phyloP scores from a whole-genome alignment of 805 yeast species.

The Candida insectalens region DNA sequence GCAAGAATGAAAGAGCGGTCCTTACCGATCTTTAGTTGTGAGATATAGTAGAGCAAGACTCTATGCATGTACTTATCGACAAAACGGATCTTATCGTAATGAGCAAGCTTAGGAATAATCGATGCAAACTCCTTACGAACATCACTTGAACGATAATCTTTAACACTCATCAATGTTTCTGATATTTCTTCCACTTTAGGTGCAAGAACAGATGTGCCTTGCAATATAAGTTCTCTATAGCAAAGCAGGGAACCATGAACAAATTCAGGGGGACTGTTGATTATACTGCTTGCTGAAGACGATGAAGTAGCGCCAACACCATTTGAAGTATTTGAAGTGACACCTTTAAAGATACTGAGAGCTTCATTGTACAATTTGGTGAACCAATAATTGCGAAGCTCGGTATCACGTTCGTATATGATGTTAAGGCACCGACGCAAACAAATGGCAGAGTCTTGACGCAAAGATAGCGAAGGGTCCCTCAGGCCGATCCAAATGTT shows the following conservation, averaged over 20 bases:
- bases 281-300: conserved; percentile 2
- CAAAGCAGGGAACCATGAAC: conserved; percentile 85
- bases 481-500: conserved; percentile 83
- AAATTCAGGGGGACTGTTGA: conserved; percentile 40
- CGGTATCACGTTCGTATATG: conserved; percentile 67
- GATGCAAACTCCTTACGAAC: conserved; percentile 80
- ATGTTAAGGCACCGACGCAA: conserved; percentile 71
- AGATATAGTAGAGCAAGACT: conserved; percentile 65
- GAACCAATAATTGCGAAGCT: conserved; percentile 68
- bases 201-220: conserved; percentile 64
- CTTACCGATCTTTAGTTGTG: conserved; percentile 60
- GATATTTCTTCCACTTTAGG: conserved; percentile 69
- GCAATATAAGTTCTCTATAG: conserved; percentile 64
- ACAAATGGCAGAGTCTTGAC: conserved; percentile 79
- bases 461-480: conserved; percentile 63
- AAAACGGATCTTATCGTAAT: conserved; percentile 65
- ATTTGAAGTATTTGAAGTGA: conserved; percentile 2
- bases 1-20: conserved; percentile 71
- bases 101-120: conserved; percentile 75
- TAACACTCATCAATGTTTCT: conserved; percentile 61
- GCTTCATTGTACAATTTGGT: conserved; percentile 38
- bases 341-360: conserved; percentile 17
- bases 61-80: conserved; percentile 74
- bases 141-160: conserved; percentile 65
- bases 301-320: conserved; percentile 4